Evolutionary conservation across 129 eudicot species (phyloP).

Genomic region (Flaveria linearis): DNA sequence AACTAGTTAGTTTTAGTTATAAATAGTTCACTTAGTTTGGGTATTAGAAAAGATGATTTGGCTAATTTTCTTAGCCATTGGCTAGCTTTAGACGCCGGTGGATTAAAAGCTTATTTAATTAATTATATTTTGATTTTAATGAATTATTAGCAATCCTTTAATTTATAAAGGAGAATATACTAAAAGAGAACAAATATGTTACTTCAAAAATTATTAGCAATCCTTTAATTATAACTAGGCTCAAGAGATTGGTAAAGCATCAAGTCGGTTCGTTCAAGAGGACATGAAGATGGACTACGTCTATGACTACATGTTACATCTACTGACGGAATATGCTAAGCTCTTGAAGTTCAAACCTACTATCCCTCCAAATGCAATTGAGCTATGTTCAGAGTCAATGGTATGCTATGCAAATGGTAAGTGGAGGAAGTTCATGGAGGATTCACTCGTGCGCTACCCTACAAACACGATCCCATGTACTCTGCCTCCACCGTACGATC

Average conservation of each 20-base stretch:
- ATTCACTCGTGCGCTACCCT: conserved; percentile 60
- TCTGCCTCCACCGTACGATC: conserved; percentile 77
- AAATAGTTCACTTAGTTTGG: too few relatives aligned
- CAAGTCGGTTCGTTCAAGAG: conserved; percentile 67
- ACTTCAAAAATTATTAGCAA: too few relatives aligned
- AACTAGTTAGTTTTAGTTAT: too few relatives aligned
- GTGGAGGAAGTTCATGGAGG: conserved; percentile 67
- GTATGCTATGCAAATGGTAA: conserved; percentile 56
- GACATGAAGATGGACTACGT: conserved; percentile 70
- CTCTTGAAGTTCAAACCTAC: conserved; percentile 71
- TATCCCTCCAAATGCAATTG: conserved; percentile 57
- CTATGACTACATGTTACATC: conserved; percentile 82
- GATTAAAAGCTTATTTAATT: too few relatives aligned
- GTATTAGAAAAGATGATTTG: too few relatives aligned
- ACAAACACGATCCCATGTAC: conserved; percentile 54
- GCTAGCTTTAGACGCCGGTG: too few relatives aligned
- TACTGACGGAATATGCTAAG: conserved; percentile 67
- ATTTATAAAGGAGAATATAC: too few relatives aligned
- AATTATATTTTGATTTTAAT: too few relatives aligned
- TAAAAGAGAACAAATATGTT: too few relatives aligned
- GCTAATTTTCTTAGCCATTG: too few relatives aligned
- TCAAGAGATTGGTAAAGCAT: conserved; percentile 59
- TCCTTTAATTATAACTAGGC: too few relatives aligned
- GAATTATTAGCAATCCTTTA: too few relatives aligned
- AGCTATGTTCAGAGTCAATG: conserved; percentile 74